phyloP scores from a whole-genome alignment of 495 filamentous ascomycete species.

The Penicillium soppii region DNA sequence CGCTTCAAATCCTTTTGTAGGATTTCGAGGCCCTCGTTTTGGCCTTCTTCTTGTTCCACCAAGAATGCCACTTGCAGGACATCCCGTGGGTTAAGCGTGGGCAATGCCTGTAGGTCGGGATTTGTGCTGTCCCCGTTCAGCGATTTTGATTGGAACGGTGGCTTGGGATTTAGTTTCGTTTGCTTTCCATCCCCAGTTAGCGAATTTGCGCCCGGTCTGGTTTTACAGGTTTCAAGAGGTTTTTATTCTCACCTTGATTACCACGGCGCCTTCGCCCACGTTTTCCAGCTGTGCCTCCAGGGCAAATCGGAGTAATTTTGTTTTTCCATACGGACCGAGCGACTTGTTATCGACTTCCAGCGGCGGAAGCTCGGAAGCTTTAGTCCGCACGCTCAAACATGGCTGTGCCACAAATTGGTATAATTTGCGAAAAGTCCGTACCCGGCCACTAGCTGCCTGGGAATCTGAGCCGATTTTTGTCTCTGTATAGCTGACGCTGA shows the following conservation, averaged over 20 bases:
- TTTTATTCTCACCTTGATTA: conserved; percentile 38
- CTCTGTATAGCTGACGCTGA: conserved; percentile 88
- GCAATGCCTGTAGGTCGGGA: conserved; percentile 39
- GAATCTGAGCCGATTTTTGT: conserved; percentile 52
- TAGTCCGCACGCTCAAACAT: conserved; percentile 86
- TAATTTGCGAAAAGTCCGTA: conserved; percentile 87
- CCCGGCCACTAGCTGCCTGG: conserved; percentile 63
- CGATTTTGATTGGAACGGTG: conserved; percentile 55
- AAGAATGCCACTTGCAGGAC: conserved; percentile 90
- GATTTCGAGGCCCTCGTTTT: conserved; percentile 46
- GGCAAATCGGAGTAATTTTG: conserved; percentile 49
- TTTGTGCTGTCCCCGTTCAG: conserved; percentile 56
- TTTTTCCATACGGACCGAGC: conserved; percentile 46
- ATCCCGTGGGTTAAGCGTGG: conserved; percentile 79
- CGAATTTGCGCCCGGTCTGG: not conserved
- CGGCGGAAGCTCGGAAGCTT: conserved; percentile 62
- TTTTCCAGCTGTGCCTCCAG: conserved; percentile 97
- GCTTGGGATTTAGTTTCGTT: conserved; percentile 52
- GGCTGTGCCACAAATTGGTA: conserved; percentile 95
- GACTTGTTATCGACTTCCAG: conserved; percentile 44
- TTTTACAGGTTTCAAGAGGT: not conserved
- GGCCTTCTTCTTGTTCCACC: conserved; percentile 63
- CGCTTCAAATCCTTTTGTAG: conserved; percentile 51
- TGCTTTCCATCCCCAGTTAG: conserved; percentile 30
- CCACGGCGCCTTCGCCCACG: conserved; percentile 57